Percentiles rank a stretch among this genome's conserved stretches.
Evolutionary conservation across 2,329 filamentous ascomycete species (phyloP).

Genomic region (Biscogniauxia mediterranea): DNA sequence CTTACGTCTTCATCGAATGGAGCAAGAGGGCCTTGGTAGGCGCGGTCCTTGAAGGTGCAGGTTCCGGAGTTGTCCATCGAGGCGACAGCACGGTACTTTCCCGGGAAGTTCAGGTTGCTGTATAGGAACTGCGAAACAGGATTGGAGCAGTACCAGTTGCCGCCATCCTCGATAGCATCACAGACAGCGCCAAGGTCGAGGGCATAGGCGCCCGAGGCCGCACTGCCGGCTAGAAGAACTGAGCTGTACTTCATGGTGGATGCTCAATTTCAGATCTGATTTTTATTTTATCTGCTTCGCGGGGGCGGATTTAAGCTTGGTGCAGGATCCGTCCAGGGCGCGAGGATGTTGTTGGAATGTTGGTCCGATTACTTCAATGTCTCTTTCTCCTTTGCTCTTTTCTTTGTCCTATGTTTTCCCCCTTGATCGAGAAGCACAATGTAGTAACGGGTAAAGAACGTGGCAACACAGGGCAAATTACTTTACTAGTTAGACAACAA

Average conservation of each 20-base stretch:
- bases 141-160: slow-evolving; percentile 29
- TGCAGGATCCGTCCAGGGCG: slow-evolving; percentile 9
- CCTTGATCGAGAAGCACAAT: slow-evolving; percentile 13
- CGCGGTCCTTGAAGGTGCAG: slow-evolving; percentile 52
- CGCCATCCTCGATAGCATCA: slow-evolving; percentile 13
- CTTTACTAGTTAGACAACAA: slow-evolving; percentile 15
- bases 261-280: slow-evolving; percentile 4
- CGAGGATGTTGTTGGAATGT: slow-evolving; percentile 6
- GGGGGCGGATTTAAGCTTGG: slow-evolving; percentile 1
- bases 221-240: slow-evolving; percentile 25
- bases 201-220: slow-evolving; percentile 25
- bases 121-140: slow-evolving; percentile 66
- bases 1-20: slow-evolving; percentile 71
- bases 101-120: slow-evolving; percentile 55
- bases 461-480: slow-evolving; percentile 19
- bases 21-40: slow-evolving; percentile 60
- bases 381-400: neutral
- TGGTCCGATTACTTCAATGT: neutral
- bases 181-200: slow-evolving; percentile 25
- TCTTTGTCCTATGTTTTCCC: slow-evolving; percentile 3
- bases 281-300: slow-evolving; percentile 5
- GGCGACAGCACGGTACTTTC: slow-evolving; percentile 64
- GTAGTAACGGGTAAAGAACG: slow-evolving; percentile 18
- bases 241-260: slow-evolving; percentile 27
- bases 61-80: slow-evolving; percentile 54